A percentile compares a stretch with the other conserved stretches of the same genome.
phyloP scores from a whole-genome alignment of 805 yeast species.

The Ogataea salicorniae region DNA sequence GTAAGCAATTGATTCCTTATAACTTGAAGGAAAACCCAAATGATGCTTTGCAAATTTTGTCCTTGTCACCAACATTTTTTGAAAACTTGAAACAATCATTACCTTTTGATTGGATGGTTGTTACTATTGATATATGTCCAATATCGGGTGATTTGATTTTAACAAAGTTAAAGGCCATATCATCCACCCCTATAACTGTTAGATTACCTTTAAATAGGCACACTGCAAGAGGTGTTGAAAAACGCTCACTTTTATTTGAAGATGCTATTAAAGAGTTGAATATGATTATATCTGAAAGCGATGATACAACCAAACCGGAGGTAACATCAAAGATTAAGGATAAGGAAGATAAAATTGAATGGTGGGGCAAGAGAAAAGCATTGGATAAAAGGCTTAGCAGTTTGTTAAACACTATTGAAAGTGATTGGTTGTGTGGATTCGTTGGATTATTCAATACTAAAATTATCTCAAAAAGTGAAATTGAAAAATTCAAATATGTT shows the following conservation, averaged over 20 bases:
- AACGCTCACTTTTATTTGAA: slow-evolving; percentile 35
- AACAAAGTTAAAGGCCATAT: slow-evolving; percentile 6
- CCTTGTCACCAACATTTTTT: slow-evolving; percentile 5
- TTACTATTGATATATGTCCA: slow-evolving; percentile 57
- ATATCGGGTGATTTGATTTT: slow-evolving; percentile 54
- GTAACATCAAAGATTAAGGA: slow-evolving; percentile 49
- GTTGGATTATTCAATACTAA: slow-evolving; percentile 49
- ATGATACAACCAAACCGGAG: slow-evolving; percentile 50
- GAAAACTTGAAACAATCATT: slow-evolving; percentile 17
- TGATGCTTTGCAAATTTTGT: no score
- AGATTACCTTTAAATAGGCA: slow-evolving; percentile 58
- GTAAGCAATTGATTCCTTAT: slow-evolving; percentile 16
- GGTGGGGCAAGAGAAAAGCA: slow-evolving; percentile 73
- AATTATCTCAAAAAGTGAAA: slow-evolving; percentile 21
- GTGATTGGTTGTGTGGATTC: slow-evolving; percentile 75
- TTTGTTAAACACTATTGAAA: slow-evolving; percentile 55
- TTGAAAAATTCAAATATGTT: slow-evolving; percentile 31
- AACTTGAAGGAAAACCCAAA: background rate
- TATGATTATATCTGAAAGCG: slow-evolving; percentile 55
- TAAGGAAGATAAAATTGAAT: slow-evolving; percentile 53
- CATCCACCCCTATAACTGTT: slow-evolving; percentile 31
- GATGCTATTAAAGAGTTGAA: slow-evolving; percentile 44
- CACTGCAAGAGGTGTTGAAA: slow-evolving; percentile 39
- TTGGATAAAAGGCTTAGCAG: slow-evolving; percentile 53
- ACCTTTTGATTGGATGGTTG: slow-evolving; percentile 52